Conservation (phyloP, 2,329 filamentous ascomycete genomes). For the Diatrype stigma region DNA sequence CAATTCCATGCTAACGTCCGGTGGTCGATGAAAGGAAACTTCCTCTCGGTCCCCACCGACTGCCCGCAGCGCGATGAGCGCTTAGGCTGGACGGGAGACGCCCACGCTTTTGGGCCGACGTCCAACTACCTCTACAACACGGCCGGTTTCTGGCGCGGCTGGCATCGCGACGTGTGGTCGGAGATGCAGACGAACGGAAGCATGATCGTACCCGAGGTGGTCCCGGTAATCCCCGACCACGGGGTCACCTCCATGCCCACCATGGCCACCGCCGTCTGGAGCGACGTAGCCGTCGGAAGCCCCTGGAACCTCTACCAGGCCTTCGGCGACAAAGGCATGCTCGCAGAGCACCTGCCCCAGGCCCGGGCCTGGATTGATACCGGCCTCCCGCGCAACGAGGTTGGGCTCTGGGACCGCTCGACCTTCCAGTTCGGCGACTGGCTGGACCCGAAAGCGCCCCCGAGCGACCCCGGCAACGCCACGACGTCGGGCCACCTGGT, state of each 20-base stretch:
- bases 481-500: conserved; percentile 38
- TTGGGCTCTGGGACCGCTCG: conserved; percentile 36
- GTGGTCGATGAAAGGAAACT: conserved; percentile 58
- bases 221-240: conserved; percentile 24
- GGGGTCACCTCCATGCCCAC: too few relatives aligned
- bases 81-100: conserved; percentile 46
- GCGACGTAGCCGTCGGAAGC: conserved; percentile 36
- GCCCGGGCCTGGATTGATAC: conserved; percentile 37
- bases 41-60: conserved; percentile 53
- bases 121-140: conserved; percentile 52
- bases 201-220: conserved; percentile 23
- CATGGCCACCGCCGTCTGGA: conserved; percentile 35
- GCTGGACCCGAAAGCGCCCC: conserved; percentile 43
- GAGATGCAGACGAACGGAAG: conserved; percentile 22
- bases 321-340: conserved; percentile 32
- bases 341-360: conserved; percentile 35
- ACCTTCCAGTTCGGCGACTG: conserved; percentile 41
- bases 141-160: conserved; percentile 44
- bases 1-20: conserved; percentile 49
- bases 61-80: conserved; percentile 43
- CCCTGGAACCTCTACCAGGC: conserved; percentile 38
- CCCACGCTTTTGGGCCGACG: conserved; percentile 42
- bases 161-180: conserved; percentile 43
- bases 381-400: conserved; percentile 28
- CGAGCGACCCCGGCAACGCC: conserved; percentile 33